Conservation (phyloP, 2,329 filamentous ascomycete species). For the Diaporthe sp. region DNA sequence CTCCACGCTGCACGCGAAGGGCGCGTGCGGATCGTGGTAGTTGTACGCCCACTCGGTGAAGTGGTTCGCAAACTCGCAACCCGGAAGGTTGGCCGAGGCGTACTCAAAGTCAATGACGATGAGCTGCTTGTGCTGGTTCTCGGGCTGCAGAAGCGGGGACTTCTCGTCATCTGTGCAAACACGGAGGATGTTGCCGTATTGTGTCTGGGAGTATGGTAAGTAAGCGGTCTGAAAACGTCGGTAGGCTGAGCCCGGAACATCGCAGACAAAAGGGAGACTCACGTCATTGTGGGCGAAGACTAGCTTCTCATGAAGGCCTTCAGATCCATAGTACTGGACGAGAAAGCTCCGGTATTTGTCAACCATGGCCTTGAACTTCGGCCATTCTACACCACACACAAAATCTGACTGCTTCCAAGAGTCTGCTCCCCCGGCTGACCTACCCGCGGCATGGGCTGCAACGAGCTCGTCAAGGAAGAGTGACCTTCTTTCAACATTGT, state of each 20-base stretch:
- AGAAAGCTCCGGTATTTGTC: slow-evolving; percentile 84
- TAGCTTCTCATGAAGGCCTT: slow-evolving; percentile 79
- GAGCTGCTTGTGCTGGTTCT: slow-evolving; percentile 95
- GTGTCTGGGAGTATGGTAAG: slow-evolving; percentile 72
- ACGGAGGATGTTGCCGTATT: slow-evolving; percentile 97
- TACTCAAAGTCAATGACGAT: slow-evolving; percentile 99
- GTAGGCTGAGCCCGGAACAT: not conserved
- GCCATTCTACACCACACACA: slow-evolving; percentile 89
- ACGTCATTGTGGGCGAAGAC: slow-evolving; percentile 99
- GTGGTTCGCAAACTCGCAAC: slow-evolving; percentile 96
- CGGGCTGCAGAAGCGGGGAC: slow-evolving; percentile 88
- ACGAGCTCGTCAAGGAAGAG: slow-evolving; percentile 63
- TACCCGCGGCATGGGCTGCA: slow-evolving; percentile 40
- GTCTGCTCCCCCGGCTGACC: slow-evolving; percentile 49
- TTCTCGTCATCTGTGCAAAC: slow-evolving; percentile 76
- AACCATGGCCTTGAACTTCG: slow-evolving; percentile 79
- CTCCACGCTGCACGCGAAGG: slow-evolving; percentile 77
- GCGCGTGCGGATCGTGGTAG: slow-evolving; percentile 81
- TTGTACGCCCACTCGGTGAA: slow-evolving; percentile 99
- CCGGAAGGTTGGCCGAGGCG: slow-evolving; percentile 87
- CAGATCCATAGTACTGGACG: slow-evolving; percentile 75
- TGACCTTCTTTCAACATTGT: slow-evolving; percentile 73
- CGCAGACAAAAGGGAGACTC: slow-evolving; percentile 52
- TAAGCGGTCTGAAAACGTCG: too few relatives aligned
- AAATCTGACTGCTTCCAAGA: slow-evolving; percentile 79